These are phyloP conservation scores for Fomitopsis serialis DNA, from an alignment of 768 basidiomycete genomes.

Conservation along the genomic window DNA sequence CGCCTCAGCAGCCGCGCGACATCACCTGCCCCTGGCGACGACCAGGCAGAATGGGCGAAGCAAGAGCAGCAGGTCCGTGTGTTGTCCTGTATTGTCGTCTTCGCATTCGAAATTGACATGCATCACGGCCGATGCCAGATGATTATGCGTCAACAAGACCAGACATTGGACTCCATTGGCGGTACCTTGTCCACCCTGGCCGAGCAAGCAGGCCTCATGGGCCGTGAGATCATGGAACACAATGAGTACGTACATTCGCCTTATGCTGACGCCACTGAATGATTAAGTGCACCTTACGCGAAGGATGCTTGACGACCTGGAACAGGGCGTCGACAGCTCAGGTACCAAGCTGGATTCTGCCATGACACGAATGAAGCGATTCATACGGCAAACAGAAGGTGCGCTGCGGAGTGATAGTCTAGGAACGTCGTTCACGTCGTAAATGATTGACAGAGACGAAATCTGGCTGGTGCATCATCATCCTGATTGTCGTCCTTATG, in stretches of 20 bases:
- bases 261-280: constrained; percentile 4
- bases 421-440: background rate
- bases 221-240: constrained; percentile 86
- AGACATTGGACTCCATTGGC: constrained; percentile 80
- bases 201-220: constrained; percentile 93
- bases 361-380: constrained; percentile 69
- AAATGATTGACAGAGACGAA: constrained; percentile 54
- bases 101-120: background rate
- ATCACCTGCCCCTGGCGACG: constrained; percentile 37
- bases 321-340: constrained; percentile 73
- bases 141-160: constrained; percentile 85
- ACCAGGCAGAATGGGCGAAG: constrained; percentile 74
- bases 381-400: constrained; percentile 84
- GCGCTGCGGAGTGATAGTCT: constrained; percentile 10
- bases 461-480: constrained; percentile 85
- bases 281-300: background rate
- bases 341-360: constrained; percentile 60
- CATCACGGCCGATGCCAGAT: constrained; percentile 39
- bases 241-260: constrained; percentile 56
- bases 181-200: constrained; percentile 82
- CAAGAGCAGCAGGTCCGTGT: constrained; percentile 78
- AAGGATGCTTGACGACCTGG: constrained; percentile 83
- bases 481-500: constrained; percentile 76
- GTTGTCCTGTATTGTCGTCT: background rate
- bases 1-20: constrained; percentile 3